These are phyloP conservation scores for Protomyces arabidopsidicola DNA, from an alignment of 1,139 yeast genomes.

Conservation along the genomic window DNA sequence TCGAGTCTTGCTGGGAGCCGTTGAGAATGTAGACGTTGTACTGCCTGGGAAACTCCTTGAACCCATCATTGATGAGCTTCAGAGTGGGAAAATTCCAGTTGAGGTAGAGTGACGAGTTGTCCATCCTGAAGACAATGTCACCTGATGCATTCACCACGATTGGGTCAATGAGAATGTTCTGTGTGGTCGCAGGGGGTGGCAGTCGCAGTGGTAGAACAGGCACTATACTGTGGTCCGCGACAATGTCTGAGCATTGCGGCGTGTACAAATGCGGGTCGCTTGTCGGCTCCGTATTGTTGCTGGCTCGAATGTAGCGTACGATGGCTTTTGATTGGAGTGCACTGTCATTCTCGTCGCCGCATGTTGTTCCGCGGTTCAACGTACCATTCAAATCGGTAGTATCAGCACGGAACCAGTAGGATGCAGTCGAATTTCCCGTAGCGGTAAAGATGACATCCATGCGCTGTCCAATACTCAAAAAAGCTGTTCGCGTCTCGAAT, in stretches of 20 bases:
- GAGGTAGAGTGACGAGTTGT: background rate
- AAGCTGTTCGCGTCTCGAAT: constrained; percentile 20
- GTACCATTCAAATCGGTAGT: constrained; percentile 7
- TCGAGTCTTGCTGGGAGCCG: background rate
- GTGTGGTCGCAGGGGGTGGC: background rate
- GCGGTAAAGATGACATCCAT: constrained; percentile 52
- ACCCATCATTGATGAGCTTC: background rate
- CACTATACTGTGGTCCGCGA: background rate
- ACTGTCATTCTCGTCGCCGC: background rate
- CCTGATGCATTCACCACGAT: background rate
- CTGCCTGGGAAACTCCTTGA: background rate
- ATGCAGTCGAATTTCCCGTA: constrained; percentile 14
- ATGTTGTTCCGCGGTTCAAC: background rate
- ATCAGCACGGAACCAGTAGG: constrained; percentile 42
- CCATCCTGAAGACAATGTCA: background rate
- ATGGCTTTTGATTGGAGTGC: background rate
- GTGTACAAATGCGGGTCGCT: background rate
- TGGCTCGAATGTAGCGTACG: background rate
- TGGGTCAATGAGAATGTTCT: background rate
- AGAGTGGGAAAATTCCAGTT: background rate
- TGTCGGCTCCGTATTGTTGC: background rate
- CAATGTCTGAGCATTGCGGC: background rate
- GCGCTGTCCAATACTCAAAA: constrained; percentile 54
- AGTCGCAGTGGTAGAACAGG: background rate
- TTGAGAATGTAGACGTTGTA: background rate